A percentile compares a stretch with the other conserved stretches of the same genome.
Conservation (phyloP, 306 rosid species). For the Ziziphus jujuba region DNA sequence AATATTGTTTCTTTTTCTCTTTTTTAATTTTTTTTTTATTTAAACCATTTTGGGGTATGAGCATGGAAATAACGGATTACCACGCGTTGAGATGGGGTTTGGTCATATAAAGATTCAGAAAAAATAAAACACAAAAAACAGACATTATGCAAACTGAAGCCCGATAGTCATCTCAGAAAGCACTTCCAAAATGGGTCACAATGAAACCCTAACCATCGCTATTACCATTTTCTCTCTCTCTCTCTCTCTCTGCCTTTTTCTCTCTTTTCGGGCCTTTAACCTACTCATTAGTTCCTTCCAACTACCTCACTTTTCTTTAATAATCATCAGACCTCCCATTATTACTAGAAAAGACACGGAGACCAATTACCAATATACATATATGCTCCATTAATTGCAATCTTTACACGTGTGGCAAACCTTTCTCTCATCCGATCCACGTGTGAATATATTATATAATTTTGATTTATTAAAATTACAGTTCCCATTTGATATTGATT, state of each 20-base stretch:
- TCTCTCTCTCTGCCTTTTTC: neutral
- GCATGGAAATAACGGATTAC: neutral
- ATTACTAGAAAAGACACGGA: slow-evolving; percentile 33
- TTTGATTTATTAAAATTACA: no score
- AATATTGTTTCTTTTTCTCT: neutral
- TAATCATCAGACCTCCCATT: slow-evolving; percentile 42
- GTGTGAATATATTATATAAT: neutral
- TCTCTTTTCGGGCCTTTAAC: slow-evolving; percentile 7
- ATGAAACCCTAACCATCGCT: slow-evolving; percentile 33
- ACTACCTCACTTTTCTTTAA: slow-evolving; percentile 26
- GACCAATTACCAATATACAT: neutral
- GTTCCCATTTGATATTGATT: no score
- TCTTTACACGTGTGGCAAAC: slow-evolving; percentile 17
- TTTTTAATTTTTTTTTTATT: no score
- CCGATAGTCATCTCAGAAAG: slow-evolving; percentile 33
- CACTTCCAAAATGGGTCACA: slow-evolving; percentile 27
- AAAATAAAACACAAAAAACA: slow-evolving; percentile 9
- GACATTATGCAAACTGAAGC: slow-evolving; percentile 15
- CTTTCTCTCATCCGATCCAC: neutral
- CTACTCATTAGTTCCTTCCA: slow-evolving; percentile 23
- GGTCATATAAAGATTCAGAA: neutral
- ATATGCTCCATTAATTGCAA: slow-evolving; percentile 3
- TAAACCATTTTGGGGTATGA: neutral
- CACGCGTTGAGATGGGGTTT: slow-evolving; percentile 5
- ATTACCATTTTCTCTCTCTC: neutral